These are phyloP conservation scores for Suillus alpinus DNA, from an alignment of 768 basidiomycete species.

Conservation along the genomic window DNA sequence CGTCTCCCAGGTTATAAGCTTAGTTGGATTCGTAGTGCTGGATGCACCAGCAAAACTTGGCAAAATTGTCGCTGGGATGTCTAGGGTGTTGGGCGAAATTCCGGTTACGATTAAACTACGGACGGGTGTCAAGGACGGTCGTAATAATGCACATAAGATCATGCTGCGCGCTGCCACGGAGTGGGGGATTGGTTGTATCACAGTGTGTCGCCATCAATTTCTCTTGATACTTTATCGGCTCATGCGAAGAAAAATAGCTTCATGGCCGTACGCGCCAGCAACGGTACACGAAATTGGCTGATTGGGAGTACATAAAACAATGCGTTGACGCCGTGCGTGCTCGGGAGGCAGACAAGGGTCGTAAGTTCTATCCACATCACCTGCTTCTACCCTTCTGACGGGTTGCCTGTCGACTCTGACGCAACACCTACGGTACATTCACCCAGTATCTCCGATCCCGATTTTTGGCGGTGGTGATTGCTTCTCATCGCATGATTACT, in stretches of 20 bases:
- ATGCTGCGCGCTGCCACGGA: slow-evolving; percentile 74
- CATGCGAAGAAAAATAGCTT: slow-evolving; percentile 48
- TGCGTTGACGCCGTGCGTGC: slow-evolving; percentile 81
- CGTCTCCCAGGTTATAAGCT: not conserved
- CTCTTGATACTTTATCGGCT: not conserved
- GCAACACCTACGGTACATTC: not conserved
- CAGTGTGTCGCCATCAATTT: slow-evolving; percentile 28
- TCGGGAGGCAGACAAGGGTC: slow-evolving; percentile 64
- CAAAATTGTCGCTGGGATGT: slow-evolving; percentile 90
- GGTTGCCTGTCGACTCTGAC: not conserved
- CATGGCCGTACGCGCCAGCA: slow-evolving; percentile 96
- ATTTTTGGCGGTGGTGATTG: slow-evolving; percentile 97
- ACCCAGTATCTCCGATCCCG: slow-evolving; percentile 74
- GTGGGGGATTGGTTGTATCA: slow-evolving; percentile 45
- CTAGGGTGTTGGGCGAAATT: slow-evolving; percentile 81
- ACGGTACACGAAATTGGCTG: slow-evolving; percentile 87
- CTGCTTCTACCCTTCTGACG: not conserved
- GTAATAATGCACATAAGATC: slow-evolving; percentile 84
- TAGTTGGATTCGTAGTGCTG: slow-evolving; percentile 54
- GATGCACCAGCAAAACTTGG: slow-evolving; percentile 81
- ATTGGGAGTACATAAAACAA: slow-evolving; percentile 91
- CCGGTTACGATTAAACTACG: slow-evolving; percentile 91
- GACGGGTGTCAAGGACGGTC: slow-evolving; percentile 87
- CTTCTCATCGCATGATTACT: slow-evolving; percentile 84
- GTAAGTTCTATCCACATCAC: slow-evolving; percentile 41